A percentile compares a stretch with the other conserved stretches of the same genome.
Evolutionary conservation across 371 early-diverging fungal species (phyloP).

Genomic region (Entomophthora muscae): DNA sequence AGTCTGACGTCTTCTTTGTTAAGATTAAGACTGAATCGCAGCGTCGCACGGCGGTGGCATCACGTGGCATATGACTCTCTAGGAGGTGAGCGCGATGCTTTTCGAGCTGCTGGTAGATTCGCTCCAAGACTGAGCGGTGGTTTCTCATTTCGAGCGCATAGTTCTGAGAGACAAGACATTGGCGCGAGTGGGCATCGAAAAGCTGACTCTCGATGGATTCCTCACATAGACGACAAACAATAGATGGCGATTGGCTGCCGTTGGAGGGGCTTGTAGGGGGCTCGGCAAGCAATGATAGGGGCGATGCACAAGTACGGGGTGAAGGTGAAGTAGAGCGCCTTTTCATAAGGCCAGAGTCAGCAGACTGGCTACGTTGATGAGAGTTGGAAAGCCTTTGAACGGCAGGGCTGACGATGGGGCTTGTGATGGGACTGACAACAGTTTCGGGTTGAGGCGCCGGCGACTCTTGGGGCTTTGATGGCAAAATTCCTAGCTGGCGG

Average conservation of each 20-base stretch:
- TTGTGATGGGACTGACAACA: neutral
- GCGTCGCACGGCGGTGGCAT: neutral
- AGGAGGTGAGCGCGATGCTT: neutral
- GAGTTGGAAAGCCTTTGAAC: slow-evolving; percentile 1
- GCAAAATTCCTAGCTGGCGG: neutral
- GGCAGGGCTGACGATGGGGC: neutral
- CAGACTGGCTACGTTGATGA: slow-evolving; percentile 6
- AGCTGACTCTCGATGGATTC: slow-evolving; percentile 24
- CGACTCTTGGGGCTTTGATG: neutral
- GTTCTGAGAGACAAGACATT: slow-evolving; percentile 32
- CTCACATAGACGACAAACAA: slow-evolving; percentile 55
- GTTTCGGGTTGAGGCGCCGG: neutral
- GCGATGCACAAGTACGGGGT: neutral
- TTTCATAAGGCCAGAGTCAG: slow-evolving; percentile 3
- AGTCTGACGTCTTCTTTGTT: neutral
- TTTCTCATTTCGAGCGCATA: neutral
- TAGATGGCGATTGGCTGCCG: neutral
- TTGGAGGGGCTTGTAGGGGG: neutral
- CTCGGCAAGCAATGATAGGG: neutral
- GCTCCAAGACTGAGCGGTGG: neutral
- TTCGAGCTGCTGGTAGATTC: neutral
- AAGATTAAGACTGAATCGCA: neutral
- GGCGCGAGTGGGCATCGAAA: slow-evolving; percentile 36
- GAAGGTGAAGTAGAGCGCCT: neutral
- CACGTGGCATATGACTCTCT: neutral